Conservation (phyloP, 2,329 filamentous ascomycete genomes). For the Ophiostoma himal-ulmi region DNA sequence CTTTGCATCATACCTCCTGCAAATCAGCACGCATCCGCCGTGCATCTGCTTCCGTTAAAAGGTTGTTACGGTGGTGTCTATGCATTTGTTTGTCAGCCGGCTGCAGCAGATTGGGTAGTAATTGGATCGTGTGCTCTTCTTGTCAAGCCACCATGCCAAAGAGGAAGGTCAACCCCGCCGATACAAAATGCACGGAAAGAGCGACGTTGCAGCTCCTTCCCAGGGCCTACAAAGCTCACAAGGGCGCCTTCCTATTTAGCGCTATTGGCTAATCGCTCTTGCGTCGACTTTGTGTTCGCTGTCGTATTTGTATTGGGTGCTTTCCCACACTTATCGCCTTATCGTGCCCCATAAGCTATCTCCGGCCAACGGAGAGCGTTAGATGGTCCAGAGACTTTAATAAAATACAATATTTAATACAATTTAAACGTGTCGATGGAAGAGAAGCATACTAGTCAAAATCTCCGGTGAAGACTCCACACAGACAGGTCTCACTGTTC, state of each 20-base stretch:
- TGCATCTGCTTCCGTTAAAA: not conserved
- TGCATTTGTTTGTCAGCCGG: not conserved
- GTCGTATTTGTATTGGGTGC: conserved; percentile 14
- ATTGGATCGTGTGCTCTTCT: not conserved
- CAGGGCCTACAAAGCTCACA: not conserved
- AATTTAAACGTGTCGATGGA: not conserved
- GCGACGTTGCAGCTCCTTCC: not conserved
- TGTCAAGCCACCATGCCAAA: not conserved
- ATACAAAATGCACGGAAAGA: not conserved
- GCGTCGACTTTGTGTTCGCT: conserved; percentile 16
- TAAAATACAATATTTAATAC: not conserved
- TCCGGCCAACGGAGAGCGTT: not conserved
- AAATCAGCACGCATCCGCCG: not conserved
- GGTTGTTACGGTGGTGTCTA: not conserved
- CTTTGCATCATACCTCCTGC: too few species aligned
- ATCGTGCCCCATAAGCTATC: conserved; percentile 10
- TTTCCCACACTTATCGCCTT: conserved; percentile 12
- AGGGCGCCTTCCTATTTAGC: conserved; percentile 14
- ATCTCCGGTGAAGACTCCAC: not conserved
- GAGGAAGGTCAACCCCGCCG: not conserved
- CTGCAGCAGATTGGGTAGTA: not conserved
- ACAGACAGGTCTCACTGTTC: not conserved
- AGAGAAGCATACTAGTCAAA: not conserved
- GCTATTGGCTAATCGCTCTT: conserved; percentile 19
- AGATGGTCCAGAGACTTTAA: not conserved